Base-by-base conservation (phyloP, 768 basidiomycete species). In the Podaxis sp. region DNA sequence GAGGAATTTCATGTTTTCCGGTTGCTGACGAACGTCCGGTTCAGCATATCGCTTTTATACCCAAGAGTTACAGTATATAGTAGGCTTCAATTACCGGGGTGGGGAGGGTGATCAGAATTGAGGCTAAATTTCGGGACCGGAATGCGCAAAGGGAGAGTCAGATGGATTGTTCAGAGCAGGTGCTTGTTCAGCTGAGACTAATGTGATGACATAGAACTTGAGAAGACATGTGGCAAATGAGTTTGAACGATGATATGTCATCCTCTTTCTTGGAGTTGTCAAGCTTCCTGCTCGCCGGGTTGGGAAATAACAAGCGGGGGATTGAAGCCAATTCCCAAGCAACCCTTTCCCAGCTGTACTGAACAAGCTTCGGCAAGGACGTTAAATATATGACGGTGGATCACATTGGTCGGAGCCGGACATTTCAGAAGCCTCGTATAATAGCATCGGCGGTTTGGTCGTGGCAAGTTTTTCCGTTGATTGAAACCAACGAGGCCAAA, bases 1-100 rank as follows among this genome's bases (percentile, higher is more conserved):
- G 40, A 64, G 48, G 57, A 70, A 66, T 22, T 50, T 59, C 71
- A 70, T 71, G 26, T 50, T 64, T 57, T 48, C 44, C 10, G n/a
- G 22, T 20, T 22, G 13, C 33, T 46, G 20, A 48, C 4, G 17
- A 40, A 15, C 15, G 13, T 24, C 41, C 17, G n/a, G 20, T 44
- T 33, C 11, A 15, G 3, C 17, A 24, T 10, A 20, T 12, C n/a
- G 20, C 8, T 38, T 59, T 51, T 51, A 59, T 59, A 59, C 33
- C 22, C 20, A 41, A 28, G 33, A 33, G 30, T 8, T 10, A 20
- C 8, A 50, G 17, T 12, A 7, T 7, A 38, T 28, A 4, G 28
- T 4, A 17, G 5, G 1, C 33, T n/a, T 17, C 17, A 26, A 37
- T 22, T 13, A 62, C 3, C 13, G 22, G 20, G 30, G 41, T 62